Percentiles rank a stretch among this genome's conserved stretches.
These are phyloP conservation scores for Zymoseptoria ardabiliae DNA, from an alignment of 2,329 filamentous ascomycete species.

Conservation along the genomic window DNA sequence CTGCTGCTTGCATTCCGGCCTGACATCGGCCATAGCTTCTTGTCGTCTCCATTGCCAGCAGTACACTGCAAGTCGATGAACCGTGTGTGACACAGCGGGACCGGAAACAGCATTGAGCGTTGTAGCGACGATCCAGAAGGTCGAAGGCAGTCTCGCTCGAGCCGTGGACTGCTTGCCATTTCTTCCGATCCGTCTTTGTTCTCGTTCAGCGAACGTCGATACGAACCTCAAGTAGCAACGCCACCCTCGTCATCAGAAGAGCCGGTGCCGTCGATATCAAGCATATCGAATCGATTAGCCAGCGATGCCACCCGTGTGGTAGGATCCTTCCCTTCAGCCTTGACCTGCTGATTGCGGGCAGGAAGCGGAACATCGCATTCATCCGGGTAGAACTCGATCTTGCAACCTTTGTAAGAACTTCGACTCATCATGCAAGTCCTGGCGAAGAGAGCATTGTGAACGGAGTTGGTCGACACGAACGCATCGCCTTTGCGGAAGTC, in stretches of 20 bases:
- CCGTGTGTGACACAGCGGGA: background rate
- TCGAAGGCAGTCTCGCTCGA: background rate
- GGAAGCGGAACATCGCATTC: constrained; percentile 60
- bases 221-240: constrained; percentile 1
- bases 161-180: background rate
- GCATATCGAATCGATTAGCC: constrained; percentile 56
- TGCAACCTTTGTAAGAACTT: constrained; percentile 61
- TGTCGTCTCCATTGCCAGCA: background rate
- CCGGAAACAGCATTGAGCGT: background rate
- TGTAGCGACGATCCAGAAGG: background rate
- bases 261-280: constrained; percentile 44
- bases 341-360: constrained; percentile 20
- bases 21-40: background rate
- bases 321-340: constrained; percentile 16
- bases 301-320: constrained; percentile 33
- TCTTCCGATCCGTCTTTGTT: background rate
- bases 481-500: constrained; percentile 52
- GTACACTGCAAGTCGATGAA: background rate
- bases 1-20: background rate
- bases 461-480: constrained; percentile 67
- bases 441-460: constrained; percentile 68
- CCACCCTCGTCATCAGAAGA: constrained; percentile 19
- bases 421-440: constrained; percentile 66
- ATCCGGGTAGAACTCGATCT: constrained; percentile 64
- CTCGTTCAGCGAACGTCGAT: background rate